Evolutionary conservation across 176 grass and related monocot species (phyloP).

Genomic region (Saccharum officinarum): DNA sequence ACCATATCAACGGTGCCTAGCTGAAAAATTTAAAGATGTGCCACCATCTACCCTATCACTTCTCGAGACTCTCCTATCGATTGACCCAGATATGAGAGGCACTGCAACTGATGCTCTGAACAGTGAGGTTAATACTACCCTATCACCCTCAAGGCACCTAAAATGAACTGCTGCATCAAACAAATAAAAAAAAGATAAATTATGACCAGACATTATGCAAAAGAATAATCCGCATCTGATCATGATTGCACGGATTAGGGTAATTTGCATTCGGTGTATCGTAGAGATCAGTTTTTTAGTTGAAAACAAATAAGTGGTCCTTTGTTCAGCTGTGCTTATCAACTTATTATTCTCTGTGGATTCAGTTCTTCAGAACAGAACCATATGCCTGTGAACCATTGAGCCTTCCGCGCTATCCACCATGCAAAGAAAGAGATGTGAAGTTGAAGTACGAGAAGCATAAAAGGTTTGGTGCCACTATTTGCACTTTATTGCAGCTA

Average conservation of each 20-base stretch:
- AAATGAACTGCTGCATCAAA: constrained; percentile 6
- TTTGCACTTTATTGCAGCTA: constrained; percentile 14
- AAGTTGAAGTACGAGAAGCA: constrained; percentile 66
- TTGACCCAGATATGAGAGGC: constrained; percentile 81
- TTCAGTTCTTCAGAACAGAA: constrained; percentile 95
- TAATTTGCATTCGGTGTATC: background rate
- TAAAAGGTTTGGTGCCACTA: constrained; percentile 50
- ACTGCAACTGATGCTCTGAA: constrained; percentile 87
- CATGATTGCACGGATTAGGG: background rate
- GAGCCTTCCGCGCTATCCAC: constrained; percentile 77
- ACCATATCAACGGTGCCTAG: constrained; percentile 62
- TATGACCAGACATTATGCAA: background rate
- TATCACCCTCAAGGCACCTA: background rate
- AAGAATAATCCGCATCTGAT: background rate
- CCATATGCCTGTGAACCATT: constrained; percentile 89
- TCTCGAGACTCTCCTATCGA: constrained; percentile 75
- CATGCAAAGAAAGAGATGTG: constrained; percentile 91
- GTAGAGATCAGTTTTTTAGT: constrained; percentile 4
- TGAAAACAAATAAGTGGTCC: background rate
- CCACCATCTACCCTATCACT: constrained; percentile 66
- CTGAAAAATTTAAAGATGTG: constrained; percentile 71
- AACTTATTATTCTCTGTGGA: constrained; percentile 27
- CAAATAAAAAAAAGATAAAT: background rate
- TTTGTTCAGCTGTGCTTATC: constrained; percentile 33
- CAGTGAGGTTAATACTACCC: constrained; percentile 71